These are phyloP conservation scores for Haberlea rhodopensis DNA, from an alignment of 257 asterid genomes.

Conservation along the genomic window DNA sequence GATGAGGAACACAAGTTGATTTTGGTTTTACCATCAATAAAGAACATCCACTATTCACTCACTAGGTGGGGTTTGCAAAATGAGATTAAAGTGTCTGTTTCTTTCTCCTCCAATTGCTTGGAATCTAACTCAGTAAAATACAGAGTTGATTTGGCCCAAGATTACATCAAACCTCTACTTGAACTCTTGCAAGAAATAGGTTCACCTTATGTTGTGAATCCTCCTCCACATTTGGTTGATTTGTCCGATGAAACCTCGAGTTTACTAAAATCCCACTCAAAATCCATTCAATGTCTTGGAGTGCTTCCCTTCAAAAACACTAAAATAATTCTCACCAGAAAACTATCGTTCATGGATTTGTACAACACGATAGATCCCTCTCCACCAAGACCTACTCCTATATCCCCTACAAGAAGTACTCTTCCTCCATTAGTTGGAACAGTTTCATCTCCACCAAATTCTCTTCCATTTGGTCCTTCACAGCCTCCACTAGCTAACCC, in stretches of 20 bases:
- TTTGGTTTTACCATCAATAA: slow-evolving; percentile 60
- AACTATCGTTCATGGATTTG: slow-evolving; percentile 45
- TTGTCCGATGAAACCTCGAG: slow-evolving; percentile 29
- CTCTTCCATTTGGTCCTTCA: slow-evolving; percentile 39
- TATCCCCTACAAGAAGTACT: slow-evolving; percentile 48
- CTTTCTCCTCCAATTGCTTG: slow-evolving; percentile 57
- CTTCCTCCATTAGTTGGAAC: slow-evolving; percentile 74
- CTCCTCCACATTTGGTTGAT: slow-evolving; percentile 22
- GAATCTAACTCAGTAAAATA: slow-evolving; percentile 27
- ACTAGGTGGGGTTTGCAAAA: slow-evolving; percentile 84
- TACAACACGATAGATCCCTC: slow-evolving; percentile 30
- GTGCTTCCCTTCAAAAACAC: slow-evolving; percentile 23
- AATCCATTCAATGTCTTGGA: slow-evolving; percentile 43
- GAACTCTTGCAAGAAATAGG: slow-evolving; percentile 39
- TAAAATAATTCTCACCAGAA: no score
- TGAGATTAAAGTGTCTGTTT: slow-evolving; percentile 54
- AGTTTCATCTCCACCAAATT: slow-evolving; percentile 44
- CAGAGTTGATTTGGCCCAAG: slow-evolving; percentile 36
- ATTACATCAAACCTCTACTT: slow-evolving; percentile 47
- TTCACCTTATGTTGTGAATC: slow-evolving; percentile 47
- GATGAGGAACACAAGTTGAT: slow-evolving; percentile 28
- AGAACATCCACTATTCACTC: slow-evolving; percentile 75
- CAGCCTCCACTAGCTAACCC: slow-evolving; percentile 30
- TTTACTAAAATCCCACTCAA: slow-evolving; percentile 33
- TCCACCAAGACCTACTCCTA: slow-evolving; percentile 53